These are phyloP conservation scores for Selenicereus undatus DNA, from an alignment of 148 eudicot species.

Conservation along the genomic window DNA sequence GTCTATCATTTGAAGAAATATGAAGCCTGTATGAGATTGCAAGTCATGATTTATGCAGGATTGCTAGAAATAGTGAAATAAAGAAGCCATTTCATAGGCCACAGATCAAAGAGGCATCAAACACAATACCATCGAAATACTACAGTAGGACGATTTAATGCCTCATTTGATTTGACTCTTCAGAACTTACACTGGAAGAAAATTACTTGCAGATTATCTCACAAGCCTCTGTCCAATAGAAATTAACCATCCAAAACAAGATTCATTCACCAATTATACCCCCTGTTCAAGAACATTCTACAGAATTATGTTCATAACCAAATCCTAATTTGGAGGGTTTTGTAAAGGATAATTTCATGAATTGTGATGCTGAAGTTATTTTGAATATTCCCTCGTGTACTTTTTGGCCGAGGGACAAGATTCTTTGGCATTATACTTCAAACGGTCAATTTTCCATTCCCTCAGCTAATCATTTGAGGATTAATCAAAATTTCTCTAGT, in stretches of 20 bases:
- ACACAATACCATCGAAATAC: not conserved
- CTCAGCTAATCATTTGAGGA: too few relatives aligned
- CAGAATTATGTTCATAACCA: too few relatives aligned
- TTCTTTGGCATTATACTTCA: too few relatives aligned
- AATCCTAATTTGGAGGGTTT: too few relatives aligned
- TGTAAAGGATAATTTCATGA: too few relatives aligned
- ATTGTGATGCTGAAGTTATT: too few relatives aligned
- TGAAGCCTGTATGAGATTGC: slow-evolving; percentile 22
- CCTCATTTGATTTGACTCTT: too few relatives aligned
- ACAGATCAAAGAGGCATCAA: not conserved
- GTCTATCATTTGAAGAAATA: slow-evolving; percentile 35
- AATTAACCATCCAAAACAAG: too few relatives aligned
- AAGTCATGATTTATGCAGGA: not conserved
- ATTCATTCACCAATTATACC: not conserved
- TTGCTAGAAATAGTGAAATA: not conserved
- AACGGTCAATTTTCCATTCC: too few relatives aligned
- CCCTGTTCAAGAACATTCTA: not conserved
- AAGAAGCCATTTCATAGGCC: not conserved
- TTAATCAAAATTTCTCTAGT: too few relatives aligned
- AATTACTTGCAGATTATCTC: not conserved
- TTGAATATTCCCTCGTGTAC: too few relatives aligned
- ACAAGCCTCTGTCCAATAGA: not conserved
- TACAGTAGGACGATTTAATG: not conserved
- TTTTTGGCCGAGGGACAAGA: too few relatives aligned
- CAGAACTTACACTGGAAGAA: not conserved